Percentiles rank a stretch among this genome's conserved stretches.
Conservation (phyloP, 2,329 filamentous ascomycete genomes). For the Phyllosticta ampelicida region DNA sequence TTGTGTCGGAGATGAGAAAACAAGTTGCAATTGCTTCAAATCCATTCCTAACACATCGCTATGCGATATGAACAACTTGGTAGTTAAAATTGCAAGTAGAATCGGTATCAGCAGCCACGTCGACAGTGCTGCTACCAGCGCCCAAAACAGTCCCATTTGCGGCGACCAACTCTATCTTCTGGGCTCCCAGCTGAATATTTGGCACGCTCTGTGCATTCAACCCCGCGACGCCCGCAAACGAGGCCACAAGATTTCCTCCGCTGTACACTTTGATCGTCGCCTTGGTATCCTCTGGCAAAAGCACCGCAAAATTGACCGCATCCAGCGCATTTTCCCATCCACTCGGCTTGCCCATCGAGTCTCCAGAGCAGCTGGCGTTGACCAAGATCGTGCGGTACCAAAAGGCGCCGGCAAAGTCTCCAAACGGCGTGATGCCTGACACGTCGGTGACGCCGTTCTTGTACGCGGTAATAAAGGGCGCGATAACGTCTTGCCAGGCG, state of each 20-base stretch:
- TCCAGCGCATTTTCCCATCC: slow-evolving; percentile 5
- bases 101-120: slow-evolving; percentile 1
- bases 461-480: slow-evolving; percentile 28
- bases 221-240: background rate
- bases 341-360: slow-evolving; percentile 3
- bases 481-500: slow-evolving; percentile 26
- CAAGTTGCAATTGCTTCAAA: too few relatives aligned
- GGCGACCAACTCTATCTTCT: slow-evolving; percentile 4
- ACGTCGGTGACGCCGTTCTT: slow-evolving; percentile 21
- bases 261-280: slow-evolving; percentile 7
- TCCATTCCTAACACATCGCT: too few relatives aligned
- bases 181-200: slow-evolving; percentile 1
- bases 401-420: slow-evolving; percentile 2
- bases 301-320: slow-evolving; percentile 5
- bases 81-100: slow-evolving; percentile 7
- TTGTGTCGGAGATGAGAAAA: too few relatives aligned
- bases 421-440: slow-evolving; percentile 3
- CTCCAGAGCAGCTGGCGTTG: slow-evolving; percentile 1
- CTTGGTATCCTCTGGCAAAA: slow-evolving; percentile 1
- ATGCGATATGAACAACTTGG: slow-evolving; percentile 3
- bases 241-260: slow-evolving; percentile 1
- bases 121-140: background rate
- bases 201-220: slow-evolving; percentile 9
- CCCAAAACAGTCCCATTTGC: background rate
- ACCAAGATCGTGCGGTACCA: slow-evolving; percentile 8